Percentiles rank a stretch among this genome's conserved stretches.
Evolutionary conservation across 75 land plant genomes (phyloP).

Genomic region (Picea sitchensis): DNA sequence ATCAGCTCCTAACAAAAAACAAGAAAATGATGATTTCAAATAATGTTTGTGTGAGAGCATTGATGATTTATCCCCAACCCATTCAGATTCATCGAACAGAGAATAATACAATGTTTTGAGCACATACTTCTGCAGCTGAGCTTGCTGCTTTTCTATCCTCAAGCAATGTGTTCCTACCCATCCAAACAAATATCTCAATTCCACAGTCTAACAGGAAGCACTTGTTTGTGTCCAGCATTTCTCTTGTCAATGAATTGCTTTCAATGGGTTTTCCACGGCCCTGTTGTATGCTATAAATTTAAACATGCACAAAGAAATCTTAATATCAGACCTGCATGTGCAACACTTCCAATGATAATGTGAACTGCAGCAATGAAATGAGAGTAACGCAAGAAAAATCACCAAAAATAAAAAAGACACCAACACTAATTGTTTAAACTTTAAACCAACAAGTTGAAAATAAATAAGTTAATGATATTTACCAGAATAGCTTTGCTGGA

Average conservation of each 20-base stretch:
- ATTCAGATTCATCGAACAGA: background rate
- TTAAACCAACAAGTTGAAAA: background rate
- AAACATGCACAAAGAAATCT: background rate
- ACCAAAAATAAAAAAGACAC: background rate
- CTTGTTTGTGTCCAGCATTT: constrained; percentile 72
- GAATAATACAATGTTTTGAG: background rate
- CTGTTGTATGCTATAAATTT: constrained; percentile 36
- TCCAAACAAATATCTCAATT: constrained; percentile 80
- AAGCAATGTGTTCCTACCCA: constrained; percentile 85
- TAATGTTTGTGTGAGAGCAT: background rate
- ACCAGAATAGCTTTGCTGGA: constrained; percentile 56
- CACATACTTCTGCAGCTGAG: constrained; percentile 67
- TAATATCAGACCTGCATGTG: background rate
- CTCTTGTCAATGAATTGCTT: constrained; percentile 52
- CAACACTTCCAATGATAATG: background rate
- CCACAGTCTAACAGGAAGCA: constrained; percentile 92
- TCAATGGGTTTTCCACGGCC: constrained; percentile 15
- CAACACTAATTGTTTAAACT: background rate
- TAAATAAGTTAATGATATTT: constrained; percentile 2
- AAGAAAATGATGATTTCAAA: background rate
- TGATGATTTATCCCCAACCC: background rate
- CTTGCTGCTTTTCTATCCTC: constrained; percentile 82
- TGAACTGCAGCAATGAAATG: background rate
- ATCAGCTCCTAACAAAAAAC: constrained; percentile 49
- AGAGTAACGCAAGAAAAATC: background rate